phyloP scores from a whole-genome alignment of 2,329 filamentous ascomycete genomes.

The Epichloe festucae region DNA sequence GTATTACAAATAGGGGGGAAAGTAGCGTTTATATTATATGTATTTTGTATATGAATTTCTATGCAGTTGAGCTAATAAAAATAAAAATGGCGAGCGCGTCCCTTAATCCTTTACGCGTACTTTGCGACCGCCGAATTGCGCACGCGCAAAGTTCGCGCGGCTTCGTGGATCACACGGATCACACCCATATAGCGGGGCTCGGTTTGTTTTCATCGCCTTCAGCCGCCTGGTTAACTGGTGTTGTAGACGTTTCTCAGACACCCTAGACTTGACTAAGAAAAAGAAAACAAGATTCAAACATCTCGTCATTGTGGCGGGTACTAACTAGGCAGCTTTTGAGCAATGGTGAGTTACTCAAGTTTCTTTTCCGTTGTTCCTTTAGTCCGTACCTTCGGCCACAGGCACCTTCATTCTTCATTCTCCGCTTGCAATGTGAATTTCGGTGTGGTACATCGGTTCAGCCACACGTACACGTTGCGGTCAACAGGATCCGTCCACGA shows the following conservation, averaged over 20 bases:
- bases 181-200: not conserved
- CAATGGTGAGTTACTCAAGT: not conserved
- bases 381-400: not conserved
- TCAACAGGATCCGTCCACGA: constrained; percentile 24
- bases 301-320: not conserved
- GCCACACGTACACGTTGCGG: not conserved
- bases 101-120: no score
- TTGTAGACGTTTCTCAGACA: not conserved
- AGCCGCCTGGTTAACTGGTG: not conserved
- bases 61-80: no score
- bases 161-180: no score
- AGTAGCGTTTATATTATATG: no score
- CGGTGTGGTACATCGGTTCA: no score
- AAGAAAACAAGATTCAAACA: not conserved
- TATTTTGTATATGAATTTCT: no score
- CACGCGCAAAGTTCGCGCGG: no score
- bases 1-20: no score
- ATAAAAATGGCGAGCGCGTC: no score
- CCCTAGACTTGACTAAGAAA: not conserved
- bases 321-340: not conserved
- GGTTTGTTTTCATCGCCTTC: not conserved
- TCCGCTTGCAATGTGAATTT: not conserved
- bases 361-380: not conserved
- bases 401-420: not conserved
- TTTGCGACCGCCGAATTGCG: no score